Percentiles rank a stretch among this genome's conserved stretches.
These are phyloP conservation scores for Pseudocercospora cruenta DNA, from an alignment of 2,329 filamentous ascomycete species.

Conservation along the genomic window DNA sequence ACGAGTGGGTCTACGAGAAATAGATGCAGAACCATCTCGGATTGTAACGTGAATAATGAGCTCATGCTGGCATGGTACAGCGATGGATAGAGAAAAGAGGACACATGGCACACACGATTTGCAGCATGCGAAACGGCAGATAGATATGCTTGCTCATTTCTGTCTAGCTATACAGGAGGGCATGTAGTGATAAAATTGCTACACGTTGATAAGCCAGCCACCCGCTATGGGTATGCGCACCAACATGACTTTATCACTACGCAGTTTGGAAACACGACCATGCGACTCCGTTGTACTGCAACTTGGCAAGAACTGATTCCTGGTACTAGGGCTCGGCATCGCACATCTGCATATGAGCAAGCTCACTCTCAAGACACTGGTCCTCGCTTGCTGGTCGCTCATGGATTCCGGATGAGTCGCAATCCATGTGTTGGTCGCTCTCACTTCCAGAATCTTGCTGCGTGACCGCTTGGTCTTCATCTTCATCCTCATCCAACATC, in stretches of 20 bases:
- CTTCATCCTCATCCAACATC: background rate
- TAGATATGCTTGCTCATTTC: background rate
- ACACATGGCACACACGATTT: background rate
- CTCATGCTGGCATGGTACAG: background rate
- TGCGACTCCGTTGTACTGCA: background rate
- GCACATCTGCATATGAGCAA: background rate
- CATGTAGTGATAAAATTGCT: background rate
- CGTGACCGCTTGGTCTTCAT: background rate
- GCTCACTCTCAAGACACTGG: background rate
- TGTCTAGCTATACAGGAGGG: background rate
- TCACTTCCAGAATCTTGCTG: background rate
- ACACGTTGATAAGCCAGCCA: background rate
- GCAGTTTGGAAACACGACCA: background rate
- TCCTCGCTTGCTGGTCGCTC: background rate
- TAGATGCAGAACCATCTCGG: slow-evolving; percentile 29
- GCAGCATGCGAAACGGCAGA: background rate
- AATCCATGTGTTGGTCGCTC: background rate
- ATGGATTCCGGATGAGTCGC: background rate
- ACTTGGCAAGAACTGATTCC: background rate
- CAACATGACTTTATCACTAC: background rate
- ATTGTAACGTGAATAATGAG: background rate
- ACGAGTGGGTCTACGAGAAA: slow-evolving; percentile 99
- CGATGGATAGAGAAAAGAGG: slow-evolving; percentile 6
- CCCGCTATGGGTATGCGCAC: background rate
- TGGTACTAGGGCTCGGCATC: background rate